Evolutionary conservation across 148 eudicot species (phyloP).

Genomic region (Camellia sinensis): DNA sequence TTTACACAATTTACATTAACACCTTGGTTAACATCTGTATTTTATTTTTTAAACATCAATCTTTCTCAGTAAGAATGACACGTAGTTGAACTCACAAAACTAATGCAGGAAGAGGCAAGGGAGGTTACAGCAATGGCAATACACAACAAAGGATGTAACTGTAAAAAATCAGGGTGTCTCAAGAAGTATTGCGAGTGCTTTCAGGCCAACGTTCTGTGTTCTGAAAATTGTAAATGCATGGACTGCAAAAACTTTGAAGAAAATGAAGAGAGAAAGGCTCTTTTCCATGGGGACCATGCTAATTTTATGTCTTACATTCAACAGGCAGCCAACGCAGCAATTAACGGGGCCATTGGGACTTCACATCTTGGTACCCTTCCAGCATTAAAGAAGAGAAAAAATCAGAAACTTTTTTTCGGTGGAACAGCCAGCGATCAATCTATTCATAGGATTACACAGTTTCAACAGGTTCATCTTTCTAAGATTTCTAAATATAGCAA

Average conservation of each 20-base stretch:
- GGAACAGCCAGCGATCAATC: conserved; percentile 25
- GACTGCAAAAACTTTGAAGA: conserved; percentile 85
- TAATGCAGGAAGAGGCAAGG: conserved; percentile 43
- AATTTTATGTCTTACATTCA: conserved; percentile 34
- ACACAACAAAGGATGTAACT: conserved; percentile 81
- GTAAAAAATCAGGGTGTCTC: conserved; percentile 77
- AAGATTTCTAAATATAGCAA: not conserved
- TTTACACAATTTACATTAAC: too few species aligned
- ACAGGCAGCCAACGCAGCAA: conserved; percentile 50
- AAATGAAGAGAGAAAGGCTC: conserved; percentile 63
- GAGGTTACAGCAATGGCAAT: conserved; percentile 28
- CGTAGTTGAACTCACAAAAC: conserved; percentile 10
- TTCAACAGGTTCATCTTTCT: conserved; percentile 30
- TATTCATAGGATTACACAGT: conserved; percentile 22
- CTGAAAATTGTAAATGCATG: conserved; percentile 72
- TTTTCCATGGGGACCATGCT: conserved; percentile 31
- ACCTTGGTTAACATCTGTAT: not conserved
- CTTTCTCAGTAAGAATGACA: not conserved
- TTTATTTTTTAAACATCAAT: not conserved
- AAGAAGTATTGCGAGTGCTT: conserved; percentile 90
- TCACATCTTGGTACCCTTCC: conserved; percentile 39
- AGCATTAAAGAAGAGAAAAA: conserved; percentile 42
- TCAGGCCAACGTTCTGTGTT: conserved; percentile 73
- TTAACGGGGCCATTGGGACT: conserved; percentile 47
- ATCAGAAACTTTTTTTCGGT: conserved; percentile 27